Conservation (phyloP, 495 filamentous ascomycete species). For the Lasiosphaeria hispida region DNA sequence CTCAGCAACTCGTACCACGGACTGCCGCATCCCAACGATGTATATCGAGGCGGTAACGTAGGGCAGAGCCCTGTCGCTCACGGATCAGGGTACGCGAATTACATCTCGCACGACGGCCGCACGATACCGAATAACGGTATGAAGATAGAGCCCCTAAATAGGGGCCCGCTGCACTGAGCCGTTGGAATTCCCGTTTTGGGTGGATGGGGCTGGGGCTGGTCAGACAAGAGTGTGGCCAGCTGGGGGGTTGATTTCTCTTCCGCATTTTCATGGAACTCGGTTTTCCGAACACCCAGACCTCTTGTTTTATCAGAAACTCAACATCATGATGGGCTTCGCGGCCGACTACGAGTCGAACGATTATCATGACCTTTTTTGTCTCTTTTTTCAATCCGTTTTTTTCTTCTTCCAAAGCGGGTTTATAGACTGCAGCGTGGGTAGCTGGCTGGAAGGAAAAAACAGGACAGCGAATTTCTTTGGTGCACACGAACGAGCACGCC, state of each 20-base stretch:
- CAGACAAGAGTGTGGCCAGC: no score
- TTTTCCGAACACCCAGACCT: no score
- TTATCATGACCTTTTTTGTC: neutral
- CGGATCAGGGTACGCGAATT: slow-evolving; percentile 11
- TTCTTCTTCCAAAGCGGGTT: no score
- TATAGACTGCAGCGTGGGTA: no score
- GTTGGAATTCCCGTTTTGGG: no score
- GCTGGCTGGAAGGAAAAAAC: no score
- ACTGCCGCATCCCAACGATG: slow-evolving; percentile 24
- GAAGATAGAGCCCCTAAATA: slow-evolving; percentile 15
- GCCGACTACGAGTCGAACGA: neutral
- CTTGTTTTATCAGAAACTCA: neutral
- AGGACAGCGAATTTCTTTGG: no score
- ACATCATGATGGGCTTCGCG: neutral
- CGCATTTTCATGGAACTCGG: no score
- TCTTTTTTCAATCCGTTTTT: neutral
- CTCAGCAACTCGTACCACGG: slow-evolving; percentile 27
- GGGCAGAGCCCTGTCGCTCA: slow-evolving; percentile 11
- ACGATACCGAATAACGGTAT: neutral
- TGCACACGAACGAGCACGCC: no score
- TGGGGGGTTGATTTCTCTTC: no score
- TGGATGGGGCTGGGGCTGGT: no score
- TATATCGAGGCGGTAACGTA: slow-evolving; percentile 23
- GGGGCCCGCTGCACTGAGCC: slow-evolving; percentile 15
- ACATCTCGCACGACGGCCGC: slow-evolving; percentile 9